Evolutionary conservation across 78 protist species (phyloP).

Genomic region (Pelomyxa schiedti): DNA sequence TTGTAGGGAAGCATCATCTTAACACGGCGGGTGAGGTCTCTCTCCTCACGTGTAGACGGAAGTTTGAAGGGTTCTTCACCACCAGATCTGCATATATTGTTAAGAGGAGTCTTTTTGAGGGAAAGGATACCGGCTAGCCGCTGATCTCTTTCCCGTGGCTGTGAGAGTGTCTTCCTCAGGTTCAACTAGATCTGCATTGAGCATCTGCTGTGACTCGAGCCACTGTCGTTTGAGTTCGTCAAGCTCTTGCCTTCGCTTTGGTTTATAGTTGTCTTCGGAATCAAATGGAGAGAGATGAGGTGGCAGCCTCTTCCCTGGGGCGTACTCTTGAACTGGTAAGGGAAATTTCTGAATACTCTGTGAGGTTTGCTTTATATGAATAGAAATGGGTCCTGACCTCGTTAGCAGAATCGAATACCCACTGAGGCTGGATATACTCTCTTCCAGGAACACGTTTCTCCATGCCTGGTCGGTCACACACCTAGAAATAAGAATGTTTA

Average conservation of each 20-base stretch:
- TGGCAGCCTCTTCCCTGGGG: conserved; percentile 56
- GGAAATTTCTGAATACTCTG: neutral
- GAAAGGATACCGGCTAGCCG: too few relatives aligned
- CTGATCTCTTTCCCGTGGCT: too few relatives aligned
- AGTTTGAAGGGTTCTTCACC: too few relatives aligned
- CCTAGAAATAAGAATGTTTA: neutral
- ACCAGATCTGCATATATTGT: too few relatives aligned
- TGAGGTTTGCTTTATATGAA: neutral
- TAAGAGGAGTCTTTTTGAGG: too few relatives aligned
- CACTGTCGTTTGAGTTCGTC: conserved; percentile 27
- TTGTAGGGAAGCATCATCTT: too few relatives aligned
- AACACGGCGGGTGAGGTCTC: too few relatives aligned
- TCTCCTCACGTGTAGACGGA: too few relatives aligned
- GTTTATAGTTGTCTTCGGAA: conserved; percentile 27
- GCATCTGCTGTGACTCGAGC: too few relatives aligned
- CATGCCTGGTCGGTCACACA: neutral
- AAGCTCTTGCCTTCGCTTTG: conserved; percentile 22
- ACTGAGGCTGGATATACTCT: conserved; percentile 91
- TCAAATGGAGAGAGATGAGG: conserved; percentile 92
- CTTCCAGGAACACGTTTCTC: conserved; percentile 2
- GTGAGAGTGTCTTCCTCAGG: too few relatives aligned
- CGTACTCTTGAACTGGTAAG: conserved; percentile 38
- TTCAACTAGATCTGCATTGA: too few relatives aligned
- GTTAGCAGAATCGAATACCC: conserved; percentile 88
- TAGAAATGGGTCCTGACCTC: too few relatives aligned